Conservation (phyloP, 2,329 filamentous ascomycete species). For the Diaporthe capsici region DNA sequence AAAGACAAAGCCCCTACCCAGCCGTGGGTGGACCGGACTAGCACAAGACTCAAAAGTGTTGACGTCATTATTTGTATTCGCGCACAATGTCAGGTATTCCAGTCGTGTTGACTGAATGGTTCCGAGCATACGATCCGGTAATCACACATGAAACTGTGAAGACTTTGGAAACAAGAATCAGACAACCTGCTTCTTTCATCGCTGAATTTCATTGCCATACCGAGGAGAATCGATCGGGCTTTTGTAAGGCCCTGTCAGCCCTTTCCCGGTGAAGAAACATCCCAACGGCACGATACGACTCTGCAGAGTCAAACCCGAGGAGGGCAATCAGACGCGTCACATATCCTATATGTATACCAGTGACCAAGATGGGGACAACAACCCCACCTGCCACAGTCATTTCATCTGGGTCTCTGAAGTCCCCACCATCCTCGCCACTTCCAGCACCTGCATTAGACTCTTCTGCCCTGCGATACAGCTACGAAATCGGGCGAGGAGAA, state of each 20-base stretch:
- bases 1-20: neutral
- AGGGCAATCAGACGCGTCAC: no score
- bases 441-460: constrained; percentile 35
- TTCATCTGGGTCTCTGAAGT: neutral
- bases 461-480: constrained; percentile 48
- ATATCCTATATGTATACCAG: no score
- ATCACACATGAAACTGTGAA: neutral
- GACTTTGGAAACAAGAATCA: neutral
- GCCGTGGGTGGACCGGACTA: neutral
- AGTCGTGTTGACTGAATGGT: neutral
- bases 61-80: constrained; percentile 4
- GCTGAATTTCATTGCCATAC: neutral
- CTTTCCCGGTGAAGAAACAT: neutral
- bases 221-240: no score
- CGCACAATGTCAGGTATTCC: neutral
- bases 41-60: constrained; percentile 12
- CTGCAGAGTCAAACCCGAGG: neutral
- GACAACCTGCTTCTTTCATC: no score
- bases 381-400: neutral
- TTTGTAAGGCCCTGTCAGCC: neutral
- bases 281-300: no score
- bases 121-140: neutral
- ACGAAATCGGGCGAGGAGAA: constrained; percentile 72
- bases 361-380: neutral
- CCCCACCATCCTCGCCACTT: constrained; percentile 31